Evolutionary conservation across 2,329 filamentous ascomycete genomes (phyloP), one percentile per base, ranked within the genome.

Genomic region (Metarhizium rileyi): DNA sequence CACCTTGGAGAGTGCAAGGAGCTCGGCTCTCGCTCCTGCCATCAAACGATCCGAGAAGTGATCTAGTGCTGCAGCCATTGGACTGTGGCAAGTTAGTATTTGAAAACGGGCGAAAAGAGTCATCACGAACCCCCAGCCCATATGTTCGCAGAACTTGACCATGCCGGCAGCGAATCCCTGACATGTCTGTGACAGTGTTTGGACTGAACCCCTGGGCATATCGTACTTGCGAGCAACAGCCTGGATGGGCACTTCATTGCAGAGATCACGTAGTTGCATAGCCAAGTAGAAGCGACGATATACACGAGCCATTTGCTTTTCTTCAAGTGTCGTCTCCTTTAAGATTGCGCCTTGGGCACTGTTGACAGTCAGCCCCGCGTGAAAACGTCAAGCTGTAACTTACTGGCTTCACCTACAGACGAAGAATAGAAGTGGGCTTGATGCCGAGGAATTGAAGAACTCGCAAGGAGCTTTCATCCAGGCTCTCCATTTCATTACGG

Each of bases 91-190:
- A 12, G 12, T 42, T 6, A 42, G 38, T n/a, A 23, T 3, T 38
- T 22, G 27, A 30, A 23, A 25, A 42, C 14, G 20, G 25, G 18
- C 20, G 38, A 9, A 25, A 3, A 42, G 25, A 9, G 20, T n/a
- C 9, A 38, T 5, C 40, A 65, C 70, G 57, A 59, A 77, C 75
- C 77, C 78, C 84, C 85, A 89, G 2, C 76, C 80, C 86, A 90
- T 88, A 18, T 80, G 75, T 56, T 87, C 76, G 60, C 86, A 90
- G 59, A 90, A 90, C 56, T 86, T 88, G 52, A 90, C 80, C 73
- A 89, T 87, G 3, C 85, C 85, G 2, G 84, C 83, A 3, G 85
- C 86, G 59, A 90, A 90, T 0, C 86, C 86, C 55, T 88, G 81
- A 56, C 86, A 89, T 1, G 82, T 85, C 57, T 88, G 84, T 2